Percentiles rank a stretch among this genome's conserved stretches.
These are phyloP conservation scores for Saitozyma podzolica DNA, from an alignment of 768 basidiomycete species.

Conservation along the genomic window DNA sequence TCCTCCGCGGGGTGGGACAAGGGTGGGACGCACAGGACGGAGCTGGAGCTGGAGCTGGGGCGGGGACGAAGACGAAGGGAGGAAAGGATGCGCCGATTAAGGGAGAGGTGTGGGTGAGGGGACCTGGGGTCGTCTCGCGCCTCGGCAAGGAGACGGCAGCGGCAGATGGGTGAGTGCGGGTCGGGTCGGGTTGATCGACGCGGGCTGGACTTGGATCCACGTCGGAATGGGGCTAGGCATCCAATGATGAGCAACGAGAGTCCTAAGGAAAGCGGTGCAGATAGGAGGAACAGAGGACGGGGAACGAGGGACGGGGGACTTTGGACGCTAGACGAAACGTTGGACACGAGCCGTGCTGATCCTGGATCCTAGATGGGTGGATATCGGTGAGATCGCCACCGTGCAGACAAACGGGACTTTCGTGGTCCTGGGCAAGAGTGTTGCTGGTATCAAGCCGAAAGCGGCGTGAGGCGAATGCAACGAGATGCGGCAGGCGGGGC, in stretches of 20 bases:
- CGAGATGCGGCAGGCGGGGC: too few species aligned
- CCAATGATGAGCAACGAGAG: not conserved
- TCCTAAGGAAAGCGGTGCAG: not conserved
- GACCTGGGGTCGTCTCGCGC: conserved; percentile 69
- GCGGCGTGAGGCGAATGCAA: too few species aligned
- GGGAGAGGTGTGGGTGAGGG: conserved; percentile 59
- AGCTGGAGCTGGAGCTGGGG: too few species aligned
- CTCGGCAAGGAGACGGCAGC: conserved; percentile 53
- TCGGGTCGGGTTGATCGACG: not conserved
- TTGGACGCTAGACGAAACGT: too few species aligned
- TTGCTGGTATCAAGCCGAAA: too few species aligned
- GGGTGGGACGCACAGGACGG: conserved; percentile 51
- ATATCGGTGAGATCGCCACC: conserved; percentile 56
- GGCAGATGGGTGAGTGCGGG: conserved; percentile 15
- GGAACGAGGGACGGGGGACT: too few species aligned
- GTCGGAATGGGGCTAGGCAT: not conserved
- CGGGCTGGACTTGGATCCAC: not conserved
- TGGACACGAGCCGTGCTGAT: not conserved
- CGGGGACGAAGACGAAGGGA: not conserved
- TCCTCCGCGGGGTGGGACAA: conserved; percentile 71
- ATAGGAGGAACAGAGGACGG: not conserved
- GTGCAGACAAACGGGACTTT: conserved; percentile 73
- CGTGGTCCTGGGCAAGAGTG: not conserved
- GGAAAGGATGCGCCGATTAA: conserved; percentile 12
- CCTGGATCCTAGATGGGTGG: conserved; percentile 54